A percentile compares a stretch with the other conserved stretches of the same genome.
Conservation (phyloP, 345 rosid species). For the Citrus glauca region DNA sequence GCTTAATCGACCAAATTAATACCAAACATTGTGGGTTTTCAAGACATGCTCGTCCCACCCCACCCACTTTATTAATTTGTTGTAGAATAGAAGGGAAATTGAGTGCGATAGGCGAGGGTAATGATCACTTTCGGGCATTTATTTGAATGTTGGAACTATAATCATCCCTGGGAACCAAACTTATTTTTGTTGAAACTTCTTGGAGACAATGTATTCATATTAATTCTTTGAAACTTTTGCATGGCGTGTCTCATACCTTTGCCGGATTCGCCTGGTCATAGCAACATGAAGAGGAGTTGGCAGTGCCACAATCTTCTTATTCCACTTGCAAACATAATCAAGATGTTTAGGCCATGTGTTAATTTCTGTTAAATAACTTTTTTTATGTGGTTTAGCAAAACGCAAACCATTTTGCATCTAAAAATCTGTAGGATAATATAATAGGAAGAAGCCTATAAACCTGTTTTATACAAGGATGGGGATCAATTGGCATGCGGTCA, state of each 20-base stretch:
- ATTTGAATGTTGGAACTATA: background rate
- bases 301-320: background rate
- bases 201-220: background rate
- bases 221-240: background rate
- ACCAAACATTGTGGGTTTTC: slow-evolving; percentile 4
- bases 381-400: background rate
- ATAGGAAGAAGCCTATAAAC: no score
- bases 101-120: background rate
- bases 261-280: background rate
- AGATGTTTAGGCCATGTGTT: background rate
- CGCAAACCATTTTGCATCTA: no score
- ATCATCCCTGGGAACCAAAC: no score
- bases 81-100: slow-evolving; percentile 1
- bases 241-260: background rate
- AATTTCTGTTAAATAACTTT: background rate
- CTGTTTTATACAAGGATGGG: no score
- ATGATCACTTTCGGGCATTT: background rate
- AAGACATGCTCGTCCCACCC: slow-evolving; percentile 18
- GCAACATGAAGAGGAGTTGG: background rate
- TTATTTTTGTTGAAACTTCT: background rate
- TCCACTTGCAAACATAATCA: background rate
- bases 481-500: no score
- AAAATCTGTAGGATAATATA: no score
- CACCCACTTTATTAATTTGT: slow-evolving; percentile 8
- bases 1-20: background rate